A percentile compares a stretch with the other conserved stretches of the same genome.
These are phyloP conservation scores for Heliosperma pusillum DNA, from an alignment of 148 eudicot genomes.

Conservation along the genomic window DNA sequence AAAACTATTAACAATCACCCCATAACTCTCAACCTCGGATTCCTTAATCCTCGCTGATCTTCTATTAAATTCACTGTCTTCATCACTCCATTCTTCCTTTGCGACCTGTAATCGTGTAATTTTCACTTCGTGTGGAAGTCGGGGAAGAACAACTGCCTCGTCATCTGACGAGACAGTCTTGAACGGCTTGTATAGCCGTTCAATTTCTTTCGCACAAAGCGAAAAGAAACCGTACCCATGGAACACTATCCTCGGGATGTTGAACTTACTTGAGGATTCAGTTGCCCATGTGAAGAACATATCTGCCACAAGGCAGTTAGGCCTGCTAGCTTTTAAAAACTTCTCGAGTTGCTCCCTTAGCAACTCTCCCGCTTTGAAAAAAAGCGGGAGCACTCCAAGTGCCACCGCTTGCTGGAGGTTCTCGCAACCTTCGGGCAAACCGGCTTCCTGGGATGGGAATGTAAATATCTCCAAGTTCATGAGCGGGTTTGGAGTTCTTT, in stretches of 20 bases:
- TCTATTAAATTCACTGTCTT: background rate
- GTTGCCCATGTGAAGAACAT: constrained; percentile 47
- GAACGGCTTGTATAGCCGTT: constrained; percentile 31
- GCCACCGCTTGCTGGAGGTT: constrained; percentile 28
- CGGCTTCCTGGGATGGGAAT: constrained; percentile 35
- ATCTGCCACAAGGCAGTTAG: constrained; percentile 46
- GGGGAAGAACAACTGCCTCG: constrained; percentile 37
- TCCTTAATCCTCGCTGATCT: constrained; percentile 17
- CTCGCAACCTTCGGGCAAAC: constrained; percentile 43
- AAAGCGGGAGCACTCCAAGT: constrained; percentile 1
- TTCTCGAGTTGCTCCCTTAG: constrained; percentile 40
- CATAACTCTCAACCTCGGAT: constrained; percentile 41
- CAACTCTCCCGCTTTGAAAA: constrained; percentile 31
- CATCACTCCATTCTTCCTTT: constrained; percentile 3
- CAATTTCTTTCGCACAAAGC: constrained; percentile 23
- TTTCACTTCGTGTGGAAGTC: constrained; percentile 36
- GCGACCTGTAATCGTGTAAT: constrained; percentile 30
- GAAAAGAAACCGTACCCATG: constrained; percentile 40
- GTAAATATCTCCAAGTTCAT: constrained; percentile 29
- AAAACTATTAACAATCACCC: constrained; percentile 59
- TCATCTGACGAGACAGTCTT: constrained; percentile 34
- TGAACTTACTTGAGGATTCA: constrained; percentile 29
- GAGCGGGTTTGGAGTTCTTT: background rate
- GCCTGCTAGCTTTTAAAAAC: constrained; percentile 27
- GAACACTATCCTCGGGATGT: constrained; percentile 51